Percentiles rank a stretch among this genome's conserved stretches.
phyloP scores from a whole-genome alignment of 1,284 basidiomycete genomes.

The Agaricales sp. region DNA sequence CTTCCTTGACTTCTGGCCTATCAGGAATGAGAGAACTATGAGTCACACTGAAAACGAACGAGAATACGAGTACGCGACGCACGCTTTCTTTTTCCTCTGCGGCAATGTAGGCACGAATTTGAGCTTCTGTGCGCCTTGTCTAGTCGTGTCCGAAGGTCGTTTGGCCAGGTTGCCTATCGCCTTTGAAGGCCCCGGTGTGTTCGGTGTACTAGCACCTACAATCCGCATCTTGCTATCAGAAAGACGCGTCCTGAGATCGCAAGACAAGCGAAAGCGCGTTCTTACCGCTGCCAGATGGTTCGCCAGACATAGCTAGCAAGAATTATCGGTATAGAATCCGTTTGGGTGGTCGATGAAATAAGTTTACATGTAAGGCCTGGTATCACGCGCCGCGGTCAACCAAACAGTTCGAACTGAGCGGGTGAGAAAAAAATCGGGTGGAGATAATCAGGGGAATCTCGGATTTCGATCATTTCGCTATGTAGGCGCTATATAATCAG shows the following conservation, averaged over 20 bases:
- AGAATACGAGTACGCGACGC: conserved; percentile 23
- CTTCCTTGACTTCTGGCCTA: conserved; percentile 29
- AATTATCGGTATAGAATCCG: no score
- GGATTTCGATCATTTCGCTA: no score
- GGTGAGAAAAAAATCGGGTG: no score
- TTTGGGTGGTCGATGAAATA: no score
- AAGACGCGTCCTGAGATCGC: conserved; percentile 2
- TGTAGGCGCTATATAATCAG: no score
- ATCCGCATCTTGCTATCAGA: conserved; percentile 1
- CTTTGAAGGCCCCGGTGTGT: conserved; percentile 56
- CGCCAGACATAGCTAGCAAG: no score
- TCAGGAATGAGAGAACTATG: conserved; percentile 13
- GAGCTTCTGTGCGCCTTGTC: conserved; percentile 62
- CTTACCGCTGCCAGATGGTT: no score
- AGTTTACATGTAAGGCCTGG: no score
- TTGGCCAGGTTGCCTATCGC: conserved; percentile 37
- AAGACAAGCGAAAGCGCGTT: conserved; percentile 11
- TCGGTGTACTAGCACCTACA: conserved; percentile 10
- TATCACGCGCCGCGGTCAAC: no score
- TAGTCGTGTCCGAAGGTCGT: conserved; percentile 57
- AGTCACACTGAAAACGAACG: conserved; percentile 3
- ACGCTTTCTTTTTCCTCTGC: conserved; percentile 66
- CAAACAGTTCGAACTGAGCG: no score
- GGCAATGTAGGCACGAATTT: conserved; percentile 74
- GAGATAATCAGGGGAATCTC: no score